A percentile compares a stretch with the other conserved stretches of the same genome.
Conservation (phyloP, 768 basidiomycete genomes). For the Kwoniella sp. region DNA sequence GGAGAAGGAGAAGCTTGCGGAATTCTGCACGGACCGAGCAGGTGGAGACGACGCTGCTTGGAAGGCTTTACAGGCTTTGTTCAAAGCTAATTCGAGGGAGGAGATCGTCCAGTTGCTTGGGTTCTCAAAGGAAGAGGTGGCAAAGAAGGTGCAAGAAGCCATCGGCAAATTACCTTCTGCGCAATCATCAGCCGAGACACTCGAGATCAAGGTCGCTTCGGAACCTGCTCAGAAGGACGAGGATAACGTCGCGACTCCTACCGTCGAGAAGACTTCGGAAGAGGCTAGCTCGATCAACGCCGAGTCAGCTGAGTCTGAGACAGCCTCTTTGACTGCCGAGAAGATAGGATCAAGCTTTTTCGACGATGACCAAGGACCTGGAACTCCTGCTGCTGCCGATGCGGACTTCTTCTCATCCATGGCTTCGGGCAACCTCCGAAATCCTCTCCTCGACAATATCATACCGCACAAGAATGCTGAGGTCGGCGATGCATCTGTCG, state of each 20-base stretch:
- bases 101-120: conserved; percentile 88
- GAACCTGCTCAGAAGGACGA: conserved; percentile 53
- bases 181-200: not conserved
- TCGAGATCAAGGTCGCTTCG: not conserved
- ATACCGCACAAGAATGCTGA: conserved; percentile 71
- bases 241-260: conserved; percentile 50
- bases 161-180: conserved; percentile 62
- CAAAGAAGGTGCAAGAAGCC: conserved; percentile 75
- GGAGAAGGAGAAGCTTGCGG: conserved; percentile 61
- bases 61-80: conserved; percentile 77
- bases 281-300: conserved; percentile 33
- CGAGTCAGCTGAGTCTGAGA: conserved; percentile 24
- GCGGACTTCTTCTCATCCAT: conserved; percentile 86
- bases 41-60: conserved; percentile 64
- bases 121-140: conserved; percentile 86
- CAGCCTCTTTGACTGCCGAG: conserved; percentile 56
- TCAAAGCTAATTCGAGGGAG: conserved; percentile 83
- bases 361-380: conserved; percentile 66
- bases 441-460: conserved; percentile 59
- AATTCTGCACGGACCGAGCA: conserved; percentile 65
- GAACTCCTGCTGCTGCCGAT: conserved; percentile 66
- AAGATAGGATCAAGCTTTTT: conserved; percentile 80
- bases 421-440: conserved; percentile 60
- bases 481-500: conserved; percentile 85
- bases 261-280: conserved; percentile 52